Evolutionary conservation across 495 filamentous ascomycete genomes (phyloP).

Genomic region (Penicillium daleae): DNA sequence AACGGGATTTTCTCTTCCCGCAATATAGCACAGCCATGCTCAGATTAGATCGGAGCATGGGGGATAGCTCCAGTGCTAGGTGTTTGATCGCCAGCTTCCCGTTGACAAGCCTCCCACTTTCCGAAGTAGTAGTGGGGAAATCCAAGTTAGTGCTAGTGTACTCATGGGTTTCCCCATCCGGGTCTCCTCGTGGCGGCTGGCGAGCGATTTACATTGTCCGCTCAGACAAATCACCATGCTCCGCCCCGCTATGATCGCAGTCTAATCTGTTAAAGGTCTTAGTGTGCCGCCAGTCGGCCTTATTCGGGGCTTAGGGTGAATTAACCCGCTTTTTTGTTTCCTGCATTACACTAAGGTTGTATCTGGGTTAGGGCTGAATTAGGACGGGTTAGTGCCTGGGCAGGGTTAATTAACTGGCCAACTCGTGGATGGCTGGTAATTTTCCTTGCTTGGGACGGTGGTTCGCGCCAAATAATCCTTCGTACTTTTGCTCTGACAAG

Average conservation of each 20-base stretch:
- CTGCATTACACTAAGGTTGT: not conserved
- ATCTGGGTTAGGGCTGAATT: not conserved
- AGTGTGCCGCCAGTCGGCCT: not conserved
- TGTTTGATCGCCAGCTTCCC: constrained; percentile 1
- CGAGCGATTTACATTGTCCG: constrained; percentile 2
- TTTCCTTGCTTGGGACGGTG: constrained; percentile 1
- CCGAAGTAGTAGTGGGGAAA: not conserved
- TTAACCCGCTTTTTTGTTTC: constrained; percentile 6
- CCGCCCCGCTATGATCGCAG: constrained; percentile 6
- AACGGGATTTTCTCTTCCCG: constrained; percentile 3
- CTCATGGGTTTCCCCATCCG: not conserved
- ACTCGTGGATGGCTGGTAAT: constrained; percentile 9
- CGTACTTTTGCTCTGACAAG: not conserved
- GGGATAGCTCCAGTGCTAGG: not conserved
- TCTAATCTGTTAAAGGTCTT: not conserved
- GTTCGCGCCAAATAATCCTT: constrained; percentile 12
- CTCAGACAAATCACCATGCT: constrained; percentile 6
- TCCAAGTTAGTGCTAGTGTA: not conserved
- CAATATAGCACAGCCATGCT: not conserved
- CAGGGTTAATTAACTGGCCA: constrained; percentile 3
- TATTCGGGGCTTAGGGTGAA: not conserved
- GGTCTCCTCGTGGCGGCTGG: not conserved
- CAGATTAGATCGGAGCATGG: constrained; percentile 4
- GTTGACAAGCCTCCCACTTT: not conserved
- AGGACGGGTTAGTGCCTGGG: constrained; percentile 2